Evolutionary conservation across 2,329 filamentous ascomycete species (phyloP).

Genomic region (Thelonectria blattea): DNA sequence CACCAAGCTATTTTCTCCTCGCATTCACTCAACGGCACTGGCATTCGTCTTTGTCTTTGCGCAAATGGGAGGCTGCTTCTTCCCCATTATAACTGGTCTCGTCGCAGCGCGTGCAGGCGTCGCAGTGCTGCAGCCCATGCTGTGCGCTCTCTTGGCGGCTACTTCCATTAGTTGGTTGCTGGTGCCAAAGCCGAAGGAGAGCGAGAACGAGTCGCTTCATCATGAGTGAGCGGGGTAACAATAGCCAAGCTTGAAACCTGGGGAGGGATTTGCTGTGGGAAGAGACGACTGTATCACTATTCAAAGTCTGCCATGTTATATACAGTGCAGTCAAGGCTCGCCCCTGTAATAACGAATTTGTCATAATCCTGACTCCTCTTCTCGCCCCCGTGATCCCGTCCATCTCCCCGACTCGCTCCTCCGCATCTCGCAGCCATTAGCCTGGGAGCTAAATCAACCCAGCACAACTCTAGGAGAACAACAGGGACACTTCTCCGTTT

Average conservation of each 20-base stretch:
- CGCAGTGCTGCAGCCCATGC: slow-evolving; percentile 56
- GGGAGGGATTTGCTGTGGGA: not conserved
- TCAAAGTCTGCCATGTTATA: no score
- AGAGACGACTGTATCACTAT: no score
- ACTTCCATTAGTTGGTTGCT: slow-evolving; percentile 56
- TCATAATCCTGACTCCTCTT: not conserved
- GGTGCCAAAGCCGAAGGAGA: slow-evolving; percentile 46
- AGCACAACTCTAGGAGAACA: not conserved
- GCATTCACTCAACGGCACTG: slow-evolving; percentile 45
- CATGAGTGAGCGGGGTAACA: slow-evolving; percentile 37
- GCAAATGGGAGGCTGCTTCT: slow-evolving; percentile 60
- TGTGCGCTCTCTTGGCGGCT: slow-evolving; percentile 53
- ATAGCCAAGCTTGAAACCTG: no score
- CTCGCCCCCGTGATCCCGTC: no score
- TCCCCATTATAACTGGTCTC: slow-evolving; percentile 61
- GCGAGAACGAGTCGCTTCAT: slow-evolving; percentile 40
- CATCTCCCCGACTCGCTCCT: not conserved
- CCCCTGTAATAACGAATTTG: not conserved
- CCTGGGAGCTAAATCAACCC: not conserved
- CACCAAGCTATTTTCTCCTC: slow-evolving; percentile 54
- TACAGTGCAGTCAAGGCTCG: no score
- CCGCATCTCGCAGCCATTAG: not conserved
- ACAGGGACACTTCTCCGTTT: not conserved
- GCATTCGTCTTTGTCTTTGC: slow-evolving; percentile 63
- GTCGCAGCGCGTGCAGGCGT: slow-evolving; percentile 55